A percentile compares a stretch with the other conserved stretches of the same genome.
Evolutionary conservation across 2,329 filamentous ascomycete species (phyloP).

Genomic region (Ophiostoma perfectum): DNA sequence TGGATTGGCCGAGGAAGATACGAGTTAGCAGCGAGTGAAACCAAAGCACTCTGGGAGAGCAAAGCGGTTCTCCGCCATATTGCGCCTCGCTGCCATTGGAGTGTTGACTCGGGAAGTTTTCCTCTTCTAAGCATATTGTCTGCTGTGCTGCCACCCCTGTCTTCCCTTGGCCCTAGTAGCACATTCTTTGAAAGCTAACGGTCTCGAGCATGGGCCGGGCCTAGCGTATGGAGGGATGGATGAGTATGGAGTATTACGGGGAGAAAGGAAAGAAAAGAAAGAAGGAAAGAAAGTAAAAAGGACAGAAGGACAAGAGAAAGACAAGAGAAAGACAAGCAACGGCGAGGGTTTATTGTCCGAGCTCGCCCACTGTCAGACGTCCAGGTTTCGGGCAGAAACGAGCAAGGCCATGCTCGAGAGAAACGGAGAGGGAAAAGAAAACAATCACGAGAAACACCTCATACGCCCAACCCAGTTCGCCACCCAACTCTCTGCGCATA

Average conservation of each 20-base stretch:
- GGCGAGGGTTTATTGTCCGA: constrained; percentile 9
- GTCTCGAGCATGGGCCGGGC: constrained; percentile 13
- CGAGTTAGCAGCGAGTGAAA: constrained; percentile 11
- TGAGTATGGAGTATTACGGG: too few relatives aligned
- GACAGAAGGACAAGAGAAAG: not conserved
- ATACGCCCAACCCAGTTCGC: not conserved
- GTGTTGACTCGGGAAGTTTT: not conserved
- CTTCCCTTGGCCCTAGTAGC: constrained; percentile 4
- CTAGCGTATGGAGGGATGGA: constrained; percentile 16
- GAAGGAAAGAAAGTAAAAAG: not conserved
- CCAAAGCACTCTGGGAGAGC: not conserved
- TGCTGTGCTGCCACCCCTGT: not conserved
- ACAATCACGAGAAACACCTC: constrained; percentile 5
- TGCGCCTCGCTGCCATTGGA: not conserved
- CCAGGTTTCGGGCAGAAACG: not conserved
- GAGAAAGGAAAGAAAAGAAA: constrained; percentile 3
- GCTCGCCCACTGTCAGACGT: not conserved
- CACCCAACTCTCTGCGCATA: not conserved
- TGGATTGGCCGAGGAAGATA: constrained; percentile 15
- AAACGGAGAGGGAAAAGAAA: not conserved
- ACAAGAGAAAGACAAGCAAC: not conserved
- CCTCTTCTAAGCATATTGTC: not conserved
- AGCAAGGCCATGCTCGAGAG: not conserved
- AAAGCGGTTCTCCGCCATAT: not conserved
- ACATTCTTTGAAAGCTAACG: not conserved